Evolutionary conservation across 306 rosid species (phyloP).

Genomic region (Crataegus laevigata): DNA sequence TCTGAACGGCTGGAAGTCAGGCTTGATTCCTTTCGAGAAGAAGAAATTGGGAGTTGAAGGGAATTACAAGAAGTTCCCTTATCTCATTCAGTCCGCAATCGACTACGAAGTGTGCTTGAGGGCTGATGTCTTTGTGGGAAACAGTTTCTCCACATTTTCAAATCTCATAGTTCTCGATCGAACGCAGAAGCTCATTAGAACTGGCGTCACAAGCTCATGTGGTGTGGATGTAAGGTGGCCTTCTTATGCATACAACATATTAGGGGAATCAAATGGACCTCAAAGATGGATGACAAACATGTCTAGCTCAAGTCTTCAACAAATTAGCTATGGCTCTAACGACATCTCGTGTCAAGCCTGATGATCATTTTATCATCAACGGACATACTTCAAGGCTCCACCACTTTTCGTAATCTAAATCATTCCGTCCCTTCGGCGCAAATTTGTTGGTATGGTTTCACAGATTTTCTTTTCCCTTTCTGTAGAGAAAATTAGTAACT

Average conservation of each 20-base stretch:
- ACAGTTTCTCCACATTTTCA: slow-evolving; percentile 91
- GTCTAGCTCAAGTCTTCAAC: slow-evolving; percentile 64
- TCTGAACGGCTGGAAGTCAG: slow-evolving; percentile 58
- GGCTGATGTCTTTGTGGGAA: slow-evolving; percentile 80
- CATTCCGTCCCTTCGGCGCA: background rate
- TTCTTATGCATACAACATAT: slow-evolving; percentile 70
- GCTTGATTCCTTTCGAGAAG: slow-evolving; percentile 70
- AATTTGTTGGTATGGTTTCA: background rate
- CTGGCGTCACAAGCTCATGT: slow-evolving; percentile 34
- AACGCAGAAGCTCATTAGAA: slow-evolving; percentile 59
- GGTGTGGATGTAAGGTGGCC: slow-evolving; percentile 58
- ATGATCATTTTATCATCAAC: background rate
- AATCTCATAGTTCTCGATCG: slow-evolving; percentile 79
- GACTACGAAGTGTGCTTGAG: slow-evolving; percentile 84
- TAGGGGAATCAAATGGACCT: slow-evolving; percentile 57
- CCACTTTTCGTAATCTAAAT: background rate
- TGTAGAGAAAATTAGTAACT: background rate
- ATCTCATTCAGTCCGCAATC: slow-evolving; percentile 80
- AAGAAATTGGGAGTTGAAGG: slow-evolving; percentile 57
- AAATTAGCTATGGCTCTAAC: slow-evolving; percentile 72
- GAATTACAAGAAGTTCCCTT: slow-evolving; percentile 62
- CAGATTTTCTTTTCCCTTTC: background rate
- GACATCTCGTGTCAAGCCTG: slow-evolving; percentile 43
- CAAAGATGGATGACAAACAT: slow-evolving; percentile 62
- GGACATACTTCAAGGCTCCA: slow-evolving; percentile 1